Percentiles rank a stretch among this genome's conserved stretches.
phyloP scores from a whole-genome alignment of 2,329 filamentous ascomycete species.

The Aureobasidium sp. region DNA sequence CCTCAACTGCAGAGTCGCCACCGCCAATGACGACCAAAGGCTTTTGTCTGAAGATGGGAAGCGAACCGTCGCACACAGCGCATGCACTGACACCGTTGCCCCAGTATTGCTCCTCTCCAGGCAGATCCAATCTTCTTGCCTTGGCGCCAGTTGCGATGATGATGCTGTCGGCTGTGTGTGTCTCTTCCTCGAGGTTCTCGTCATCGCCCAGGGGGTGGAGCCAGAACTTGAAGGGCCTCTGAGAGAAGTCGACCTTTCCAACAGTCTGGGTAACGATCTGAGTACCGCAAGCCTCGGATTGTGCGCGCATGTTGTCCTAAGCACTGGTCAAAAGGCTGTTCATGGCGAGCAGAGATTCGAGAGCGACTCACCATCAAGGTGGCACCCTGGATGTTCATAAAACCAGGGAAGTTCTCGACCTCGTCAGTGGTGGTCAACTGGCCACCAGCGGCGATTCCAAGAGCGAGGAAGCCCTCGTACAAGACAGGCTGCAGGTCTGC shows the following conservation, averaged over 20 bases:
- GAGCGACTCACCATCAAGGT: slow-evolving; percentile 61
- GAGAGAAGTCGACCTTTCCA: slow-evolving; percentile 74
- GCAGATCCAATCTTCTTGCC: slow-evolving; percentile 71
- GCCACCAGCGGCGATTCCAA: slow-evolving; percentile 90
- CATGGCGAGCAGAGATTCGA: slow-evolving; percentile 22
- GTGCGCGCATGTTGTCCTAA: slow-evolving; percentile 75
- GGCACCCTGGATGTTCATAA: slow-evolving; percentile 79
- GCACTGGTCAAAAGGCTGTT: slow-evolving; percentile 1
- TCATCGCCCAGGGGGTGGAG: slow-evolving; percentile 67
- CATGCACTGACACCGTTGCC: slow-evolving; percentile 94
- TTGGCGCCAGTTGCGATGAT: slow-evolving; percentile 96
- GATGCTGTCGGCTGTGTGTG: slow-evolving; percentile 80
- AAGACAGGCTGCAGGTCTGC: slow-evolving; percentile 91
- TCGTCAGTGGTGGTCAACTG: slow-evolving; percentile 98
- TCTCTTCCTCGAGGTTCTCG: slow-evolving; percentile 59
- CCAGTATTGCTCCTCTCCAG: slow-evolving; percentile 94
- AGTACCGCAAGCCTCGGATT: slow-evolving; percentile 88
- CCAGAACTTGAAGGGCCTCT: slow-evolving; percentile 85
- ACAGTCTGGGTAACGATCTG: slow-evolving; percentile 91
- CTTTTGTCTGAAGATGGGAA: slow-evolving; percentile 96
- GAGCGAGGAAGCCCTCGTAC: slow-evolving; percentile 97
- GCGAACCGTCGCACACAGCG: slow-evolving; percentile 92
- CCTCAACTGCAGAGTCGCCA: slow-evolving; percentile 93
- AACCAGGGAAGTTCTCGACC: slow-evolving; percentile 96
- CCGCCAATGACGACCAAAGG: slow-evolving; percentile 92